Evolutionary conservation across 2,329 filamentous ascomycete genomes (phyloP).

Genomic region (Nothophaeocryptopus gaeumannii): DNA sequence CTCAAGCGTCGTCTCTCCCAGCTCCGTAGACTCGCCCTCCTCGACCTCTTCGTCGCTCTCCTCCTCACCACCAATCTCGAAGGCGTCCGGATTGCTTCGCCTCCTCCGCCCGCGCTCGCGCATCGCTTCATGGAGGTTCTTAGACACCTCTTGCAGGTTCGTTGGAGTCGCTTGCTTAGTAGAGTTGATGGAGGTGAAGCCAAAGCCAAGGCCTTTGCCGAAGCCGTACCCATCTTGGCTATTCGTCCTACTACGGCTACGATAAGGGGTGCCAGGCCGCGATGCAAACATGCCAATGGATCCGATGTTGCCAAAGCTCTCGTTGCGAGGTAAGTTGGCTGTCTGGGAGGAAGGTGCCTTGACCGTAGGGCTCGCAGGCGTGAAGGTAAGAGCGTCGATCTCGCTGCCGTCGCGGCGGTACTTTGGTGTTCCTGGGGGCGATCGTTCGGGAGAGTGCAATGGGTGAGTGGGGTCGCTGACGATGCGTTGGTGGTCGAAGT

Average conservation of each 20-base stretch:
- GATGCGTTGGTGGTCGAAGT: constrained; percentile 78
- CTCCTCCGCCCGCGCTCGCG: constrained; percentile 66
- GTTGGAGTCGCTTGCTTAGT: constrained; percentile 47
- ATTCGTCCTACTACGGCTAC: constrained; percentile 65
- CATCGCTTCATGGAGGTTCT: constrained; percentile 84
- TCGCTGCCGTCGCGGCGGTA: constrained; percentile 25
- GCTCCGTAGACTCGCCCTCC: constrained; percentile 15
- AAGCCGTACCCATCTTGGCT: constrained; percentile 29
- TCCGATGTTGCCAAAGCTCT: constrained; percentile 88
- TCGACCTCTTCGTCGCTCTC: constrained; percentile 20
- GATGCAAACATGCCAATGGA: constrained; percentile 88
- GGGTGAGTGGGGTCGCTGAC: constrained; percentile 53
- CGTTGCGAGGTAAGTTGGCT: constrained; percentile 73
- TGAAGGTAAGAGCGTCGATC: constrained; percentile 28
- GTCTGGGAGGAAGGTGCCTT: constrained; percentile 10
- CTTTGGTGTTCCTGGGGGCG: constrained; percentile 28
- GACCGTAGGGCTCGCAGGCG: constrained; percentile 24
- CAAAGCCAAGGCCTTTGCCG: constrained; percentile 9
- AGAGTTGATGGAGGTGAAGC: constrained; percentile 49
- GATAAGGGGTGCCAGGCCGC: constrained; percentile 75
- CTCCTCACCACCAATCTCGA: constrained; percentile 6
- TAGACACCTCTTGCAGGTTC: constrained; percentile 76
- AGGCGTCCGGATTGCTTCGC: constrained; percentile 31
- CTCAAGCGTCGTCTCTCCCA: constrained; percentile 16
- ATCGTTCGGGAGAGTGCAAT: constrained; percentile 28